Evolutionary conservation across 805 yeast genomes (phyloP), one percentile per base, ranked within the genome.

Genomic region (Pichia gijzeniarum): DNA sequence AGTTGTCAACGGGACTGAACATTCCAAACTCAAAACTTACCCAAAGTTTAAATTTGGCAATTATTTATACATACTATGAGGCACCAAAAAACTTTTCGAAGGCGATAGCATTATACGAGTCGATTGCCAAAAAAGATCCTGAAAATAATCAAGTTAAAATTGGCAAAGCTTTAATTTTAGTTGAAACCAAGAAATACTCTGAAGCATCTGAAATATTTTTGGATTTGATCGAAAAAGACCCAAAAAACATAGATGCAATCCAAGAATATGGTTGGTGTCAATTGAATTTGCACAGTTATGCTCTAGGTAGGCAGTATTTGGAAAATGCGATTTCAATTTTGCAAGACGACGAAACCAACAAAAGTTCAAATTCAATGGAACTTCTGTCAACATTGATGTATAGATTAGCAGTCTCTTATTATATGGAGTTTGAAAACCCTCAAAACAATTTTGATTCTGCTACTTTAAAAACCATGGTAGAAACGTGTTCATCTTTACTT

Each of bases 31-130:
- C 89, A 1, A 77, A 72, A 52, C 72, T 71, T 42, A 84, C 80
- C 42, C 64, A 86, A 19, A 69, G 83, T 8, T 72, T 88, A 32
- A 70, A 77, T 20, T 69, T 86, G 44, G 98, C 93, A 0, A 75
- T 80, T 0, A 73, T 84, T 1, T 86, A 89, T 58, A 85, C 95
- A 0, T 83, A 86, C 58, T 76, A 81, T 57, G 96, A 91, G 60
- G 85, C 97, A 0, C 99, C 98, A 10, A 88, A 88, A 62, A 85
- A 91, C 63, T 87, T 78, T 57, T 70, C 76, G 2, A 71, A 81
- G 21, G 98, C 99, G 0, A 58, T 83, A 25, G 77, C 77, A 40
- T 62, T 89, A 14, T 93, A 83, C 61, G 83, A 84, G 32, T 66
- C 70, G 20, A 77, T 89, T 3, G 67, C 87, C 21, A 51, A 49